A percentile compares a stretch with the other conserved stretches of the same genome.
Conservation (phyloP, 495 filamentous ascomycete species). For the Friedmanniomyces endolithicus region DNA sequence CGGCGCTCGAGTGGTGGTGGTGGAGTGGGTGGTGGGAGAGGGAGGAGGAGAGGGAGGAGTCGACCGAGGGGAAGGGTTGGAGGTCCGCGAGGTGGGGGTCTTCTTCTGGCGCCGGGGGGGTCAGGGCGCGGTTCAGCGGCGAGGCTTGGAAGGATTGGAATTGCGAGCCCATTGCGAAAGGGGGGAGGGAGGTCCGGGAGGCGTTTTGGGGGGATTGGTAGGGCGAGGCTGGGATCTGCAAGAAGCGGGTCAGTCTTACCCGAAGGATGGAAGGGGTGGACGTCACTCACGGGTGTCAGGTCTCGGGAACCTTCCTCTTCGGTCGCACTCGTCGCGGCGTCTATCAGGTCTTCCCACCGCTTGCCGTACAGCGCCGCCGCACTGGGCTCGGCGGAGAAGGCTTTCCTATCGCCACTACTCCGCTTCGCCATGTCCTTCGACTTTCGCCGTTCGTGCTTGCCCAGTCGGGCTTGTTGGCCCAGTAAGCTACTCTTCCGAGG, state of each 20-base stretch:
- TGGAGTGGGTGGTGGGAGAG: conserved; percentile 36
- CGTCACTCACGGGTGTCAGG: conserved; percentile 57
- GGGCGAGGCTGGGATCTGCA: conserved; percentile 44
- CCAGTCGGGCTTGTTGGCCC: conserved; percentile 55
- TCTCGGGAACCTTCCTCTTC: conserved; percentile 75
- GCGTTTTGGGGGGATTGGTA: conserved; percentile 49
- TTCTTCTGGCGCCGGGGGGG: conserved; percentile 64
- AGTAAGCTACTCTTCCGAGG: conserved; percentile 70
- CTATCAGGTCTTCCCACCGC: conserved; percentile 88
- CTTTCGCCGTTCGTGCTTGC: conserved; percentile 63
- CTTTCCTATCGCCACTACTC: conserved; percentile 63
- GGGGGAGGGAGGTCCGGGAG: conserved; percentile 69
- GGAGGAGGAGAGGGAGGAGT: conserved; percentile 52
- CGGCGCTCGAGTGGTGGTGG: conserved; percentile 12
- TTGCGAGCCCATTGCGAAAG: conserved; percentile 43
- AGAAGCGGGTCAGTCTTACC: not conserved
- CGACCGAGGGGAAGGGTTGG: conserved; percentile 76
- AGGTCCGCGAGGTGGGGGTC: conserved; percentile 45
- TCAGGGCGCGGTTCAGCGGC: conserved; percentile 72
- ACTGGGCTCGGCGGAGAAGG: conserved; percentile 65
- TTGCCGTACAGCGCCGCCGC: conserved; percentile 65
- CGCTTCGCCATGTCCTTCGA: conserved; percentile 56
- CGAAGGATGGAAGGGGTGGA: not conserved
- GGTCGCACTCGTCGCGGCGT: conserved; percentile 79
- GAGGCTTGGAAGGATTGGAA: conserved; percentile 73